phyloP scores from a whole-genome alignment of 116 monocot species.

The Dioscorea cayenensis region DNA sequence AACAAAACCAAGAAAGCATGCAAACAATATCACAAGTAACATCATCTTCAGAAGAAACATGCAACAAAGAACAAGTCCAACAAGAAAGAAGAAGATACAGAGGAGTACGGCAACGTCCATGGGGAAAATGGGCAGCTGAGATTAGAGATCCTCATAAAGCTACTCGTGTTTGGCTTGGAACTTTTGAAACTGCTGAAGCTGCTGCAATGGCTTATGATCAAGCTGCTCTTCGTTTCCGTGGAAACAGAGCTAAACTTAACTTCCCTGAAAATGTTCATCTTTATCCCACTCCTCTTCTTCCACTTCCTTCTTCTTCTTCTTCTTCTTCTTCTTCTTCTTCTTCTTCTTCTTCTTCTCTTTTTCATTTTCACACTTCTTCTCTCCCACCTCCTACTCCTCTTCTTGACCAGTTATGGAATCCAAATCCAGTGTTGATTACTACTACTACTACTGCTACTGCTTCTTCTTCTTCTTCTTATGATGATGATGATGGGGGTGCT shows the following conservation, averaged over 20 bases:
- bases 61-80: constrained; percentile 2
- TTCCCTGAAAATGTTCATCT: constrained; percentile 61
- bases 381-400: background rate
- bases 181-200: constrained; percentile 79
- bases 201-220: constrained; percentile 81
- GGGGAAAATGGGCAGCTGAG: constrained; percentile 96
- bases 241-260: constrained; percentile 80
- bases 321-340: constrained; percentile 1
- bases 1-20: background rate
- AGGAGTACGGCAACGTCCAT: constrained; percentile 76
- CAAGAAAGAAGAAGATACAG: constrained; percentile 33
- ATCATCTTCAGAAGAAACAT: background rate
- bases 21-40: background rate
- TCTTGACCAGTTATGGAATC: background rate
- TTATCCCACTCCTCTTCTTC: constrained; percentile 4
- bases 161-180: constrained; percentile 83
- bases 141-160: constrained; percentile 83
- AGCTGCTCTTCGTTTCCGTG: constrained; percentile 74
- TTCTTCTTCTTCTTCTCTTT: background rate
- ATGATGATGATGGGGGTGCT: background rate
- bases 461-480: background rate
- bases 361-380: background rate
- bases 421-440: background rate
- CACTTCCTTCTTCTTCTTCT: background rate
- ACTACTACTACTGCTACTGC: background rate